These are phyloP conservation scores for Colletotrichum viniferum DNA, from an alignment of 2,329 filamentous ascomycete species.

Conservation along the genomic window DNA sequence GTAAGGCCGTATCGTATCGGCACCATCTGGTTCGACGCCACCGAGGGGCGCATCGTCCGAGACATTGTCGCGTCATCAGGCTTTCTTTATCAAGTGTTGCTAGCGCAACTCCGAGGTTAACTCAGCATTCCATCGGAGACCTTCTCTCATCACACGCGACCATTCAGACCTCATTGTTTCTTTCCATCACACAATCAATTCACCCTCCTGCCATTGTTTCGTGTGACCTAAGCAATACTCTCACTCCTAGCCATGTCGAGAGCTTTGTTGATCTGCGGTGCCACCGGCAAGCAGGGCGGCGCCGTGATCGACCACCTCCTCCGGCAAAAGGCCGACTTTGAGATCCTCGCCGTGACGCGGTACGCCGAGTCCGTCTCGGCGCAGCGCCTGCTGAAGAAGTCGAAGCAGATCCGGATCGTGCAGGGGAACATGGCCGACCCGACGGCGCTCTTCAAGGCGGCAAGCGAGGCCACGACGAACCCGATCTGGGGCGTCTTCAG, in stretches of 20 bases:
- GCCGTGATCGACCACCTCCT: constrained; percentile 36
- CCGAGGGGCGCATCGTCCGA: not conserved
- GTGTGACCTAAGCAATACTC: not conserved
- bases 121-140: not conserved
- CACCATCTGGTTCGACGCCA: not conserved
- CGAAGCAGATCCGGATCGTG: constrained; percentile 56
- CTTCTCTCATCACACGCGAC: not conserved
- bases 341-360: constrained; percentile 66
- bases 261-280: constrained; percentile 37
- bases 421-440: constrained; percentile 61
- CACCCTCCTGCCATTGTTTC: not conserved
- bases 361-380: constrained; percentile 55
- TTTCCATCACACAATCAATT: not conserved
- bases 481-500: constrained; percentile 65
- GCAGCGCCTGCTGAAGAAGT: constrained; percentile 48
- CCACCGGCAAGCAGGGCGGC: constrained; percentile 42
- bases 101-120: not conserved
- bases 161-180: not conserved
- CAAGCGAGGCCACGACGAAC: constrained; percentile 24
- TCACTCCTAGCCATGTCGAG: constrained; percentile 23
- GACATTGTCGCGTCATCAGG: not conserved
- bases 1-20: not conserved
- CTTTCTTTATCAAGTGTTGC: not conserved
- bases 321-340: constrained; percentile 38
- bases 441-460: constrained; percentile 51